Evolutionary conservation across 176 grass and related monocot genomes (phyloP), one percentile per base, ranked within the genome.

Genomic region (Musa troglodytarum): DNA sequence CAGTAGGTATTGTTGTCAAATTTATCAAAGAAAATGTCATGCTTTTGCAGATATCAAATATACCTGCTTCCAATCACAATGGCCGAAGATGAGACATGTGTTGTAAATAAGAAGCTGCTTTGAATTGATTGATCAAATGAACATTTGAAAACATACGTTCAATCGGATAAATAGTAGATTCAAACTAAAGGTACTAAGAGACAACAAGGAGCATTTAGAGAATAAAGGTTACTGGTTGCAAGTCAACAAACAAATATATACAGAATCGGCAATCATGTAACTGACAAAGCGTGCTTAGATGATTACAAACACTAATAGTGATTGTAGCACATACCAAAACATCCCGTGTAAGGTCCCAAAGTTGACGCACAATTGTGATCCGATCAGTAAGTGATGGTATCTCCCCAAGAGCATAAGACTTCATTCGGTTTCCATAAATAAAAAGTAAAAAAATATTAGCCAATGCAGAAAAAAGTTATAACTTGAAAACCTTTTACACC

Each of bases 401-500:
- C 88, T 98, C 95, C 15, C 95, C 95, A 78, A 98, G 86, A 62
- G 95, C 95, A 13, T 98, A 98, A 63, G 95, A 93, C 95, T 98
- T 50, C 21, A 8, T n/a, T 70, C 8, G 11, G 19, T 51, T 70
- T 8, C 43, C 74, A 91, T 16, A 59, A 57, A 76, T 22, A 19
- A 52, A 78, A 84, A 54, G 56, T 81, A 54, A 8, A 82, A 78
- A 5, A 6, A 43, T 69, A 66, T 69, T 14, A 28, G 53, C 58
- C 50, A 78, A 63, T 3, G 58, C 54, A 53, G 57, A 34, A 50
- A 25, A 17, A 69, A 86, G 4, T 49, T 78, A 49, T 15, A 69
- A 85, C 34, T 49, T 16, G 12, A 15, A 56, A 56, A 55, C n/a
- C 7, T 11, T 74, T 28, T 29, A 26, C 23, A 1, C 20, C 53